These are phyloP conservation scores for Omphalotus olearius DNA, from an alignment of 1,284 basidiomycete species.

Conservation along the genomic window DNA sequence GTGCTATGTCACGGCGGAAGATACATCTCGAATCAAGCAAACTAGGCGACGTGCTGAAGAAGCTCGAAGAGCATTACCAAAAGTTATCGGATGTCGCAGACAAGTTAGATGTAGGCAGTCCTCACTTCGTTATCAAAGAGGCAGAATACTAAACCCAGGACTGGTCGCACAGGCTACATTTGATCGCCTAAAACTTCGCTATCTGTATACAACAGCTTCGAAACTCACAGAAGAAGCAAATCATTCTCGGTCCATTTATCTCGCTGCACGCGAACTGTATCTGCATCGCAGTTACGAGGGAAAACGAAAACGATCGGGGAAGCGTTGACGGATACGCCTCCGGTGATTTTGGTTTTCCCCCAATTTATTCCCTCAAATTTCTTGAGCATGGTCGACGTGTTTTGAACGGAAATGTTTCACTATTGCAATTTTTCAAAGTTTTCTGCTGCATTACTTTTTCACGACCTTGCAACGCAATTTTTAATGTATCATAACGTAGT, in stretches of 20 bases:
- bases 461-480: no score
- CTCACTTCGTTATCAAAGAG: background rate
- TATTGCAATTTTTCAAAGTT: no score
- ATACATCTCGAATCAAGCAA: background rate
- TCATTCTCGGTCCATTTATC: slow-evolving; percentile 2
- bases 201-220: slow-evolving; percentile 8
- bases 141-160: background rate
- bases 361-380: no score
- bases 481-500: no score
- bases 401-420: no score
- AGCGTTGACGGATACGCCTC: no score
- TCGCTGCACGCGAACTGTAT: slow-evolving; percentile 10
- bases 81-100: slow-evolving; percentile 16
- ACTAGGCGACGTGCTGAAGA: slow-evolving; percentile 6
- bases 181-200: slow-evolving; percentile 15
- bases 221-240: slow-evolving; percentile 12
- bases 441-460: no score
- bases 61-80: slow-evolving; percentile 13
- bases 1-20: slow-evolving; percentile 5
- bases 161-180: slow-evolving; percentile 13
- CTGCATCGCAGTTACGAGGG: background rate
- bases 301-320: no score
- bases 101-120: slow-evolving; percentile 16
- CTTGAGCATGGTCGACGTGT: no score
- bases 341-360: no score